These are phyloP conservation scores for Pelargonium australe DNA, from an alignment of 441 rosid genomes.

Conservation along the genomic window DNA sequence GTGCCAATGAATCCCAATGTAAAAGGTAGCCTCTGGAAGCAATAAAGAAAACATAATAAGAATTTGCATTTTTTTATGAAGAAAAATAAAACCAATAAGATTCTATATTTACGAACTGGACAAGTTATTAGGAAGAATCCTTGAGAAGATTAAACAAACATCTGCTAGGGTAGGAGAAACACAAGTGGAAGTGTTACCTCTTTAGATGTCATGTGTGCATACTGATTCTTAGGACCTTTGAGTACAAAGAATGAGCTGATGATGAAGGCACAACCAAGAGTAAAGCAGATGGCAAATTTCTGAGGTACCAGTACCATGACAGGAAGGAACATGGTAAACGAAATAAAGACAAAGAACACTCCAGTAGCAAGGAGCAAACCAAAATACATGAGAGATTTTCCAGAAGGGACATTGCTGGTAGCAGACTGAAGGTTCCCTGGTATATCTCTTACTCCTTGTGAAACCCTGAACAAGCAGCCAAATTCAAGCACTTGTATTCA, in stretches of 20 bases:
- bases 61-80: conserved; percentile 1
- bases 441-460: conserved; percentile 51
- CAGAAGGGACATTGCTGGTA: conserved; percentile 52
- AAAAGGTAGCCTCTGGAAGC: conserved; percentile 64
- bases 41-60: too few relatives aligned
- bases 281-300: conserved; percentile 66
- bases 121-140: background rate
- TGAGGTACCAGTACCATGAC: conserved; percentile 59
- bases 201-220: conserved; percentile 52
- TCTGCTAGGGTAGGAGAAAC: background rate
- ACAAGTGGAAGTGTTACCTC: conserved; percentile 32
- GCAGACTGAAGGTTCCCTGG: conserved; percentile 53
- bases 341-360: conserved; percentile 50
- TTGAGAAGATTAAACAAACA: background rate
- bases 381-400: conserved; percentile 53
- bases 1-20: conserved; percentile 49
- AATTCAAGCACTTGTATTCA: background rate
- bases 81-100: background rate
- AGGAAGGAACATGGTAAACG: conserved; percentile 55
- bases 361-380: conserved; percentile 48
- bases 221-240: conserved; percentile 54
- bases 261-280: conserved; percentile 48
- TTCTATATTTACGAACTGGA: background rate
- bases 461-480: conserved; percentile 30
- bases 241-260: conserved; percentile 55